Evolutionary conservation across 345 rosid species (phyloP).

Genomic region (Erysimum cheiranthoides): DNA sequence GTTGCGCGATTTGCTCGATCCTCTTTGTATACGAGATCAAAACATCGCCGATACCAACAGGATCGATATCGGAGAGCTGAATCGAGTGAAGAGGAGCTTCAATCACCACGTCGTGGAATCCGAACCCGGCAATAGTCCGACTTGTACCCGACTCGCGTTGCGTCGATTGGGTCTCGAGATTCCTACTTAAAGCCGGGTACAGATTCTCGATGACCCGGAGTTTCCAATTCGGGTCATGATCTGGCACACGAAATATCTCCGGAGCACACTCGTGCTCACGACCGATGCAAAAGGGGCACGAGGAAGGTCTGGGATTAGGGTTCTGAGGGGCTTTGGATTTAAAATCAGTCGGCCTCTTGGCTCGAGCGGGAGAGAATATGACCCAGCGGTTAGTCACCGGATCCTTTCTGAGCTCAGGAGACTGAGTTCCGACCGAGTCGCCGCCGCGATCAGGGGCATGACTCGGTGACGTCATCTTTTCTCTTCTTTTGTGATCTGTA

Average conservation of each 20-base stretch:
- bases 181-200: slow-evolving; percentile 77
- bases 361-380: slow-evolving; percentile 73
- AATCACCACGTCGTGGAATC: slow-evolving; percentile 89
- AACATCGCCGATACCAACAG: slow-evolving; percentile 67
- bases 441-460: slow-evolving; percentile 35
- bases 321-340: slow-evolving; percentile 67
- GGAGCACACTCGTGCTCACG: slow-evolving; percentile 85
- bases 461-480: slow-evolving; percentile 48
- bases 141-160: slow-evolving; percentile 22
- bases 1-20: slow-evolving; percentile 62
- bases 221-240: slow-evolving; percentile 61
- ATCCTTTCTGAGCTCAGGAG: slow-evolving; percentile 74
- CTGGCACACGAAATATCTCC: slow-evolving; percentile 78
- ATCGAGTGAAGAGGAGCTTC: slow-evolving; percentile 80
- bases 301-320: slow-evolving; percentile 40
- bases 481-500: not conserved
- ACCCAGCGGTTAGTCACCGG: slow-evolving; percentile 73
- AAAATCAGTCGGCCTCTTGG: slow-evolving; percentile 80
- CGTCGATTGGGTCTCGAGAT: slow-evolving; percentile 42
- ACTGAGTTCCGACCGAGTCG: slow-evolving; percentile 43
- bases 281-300: slow-evolving; percentile 86
- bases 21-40: slow-evolving; percentile 72
- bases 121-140: slow-evolving; percentile 57
- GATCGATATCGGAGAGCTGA: slow-evolving; percentile 59
- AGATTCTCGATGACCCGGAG: slow-evolving; percentile 87